Evolutionary conservation across 768 basidiomycete genomes (phyloP), one percentile per base, ranked within the genome.

Genomic region (Mycena capillaripes): DNA sequence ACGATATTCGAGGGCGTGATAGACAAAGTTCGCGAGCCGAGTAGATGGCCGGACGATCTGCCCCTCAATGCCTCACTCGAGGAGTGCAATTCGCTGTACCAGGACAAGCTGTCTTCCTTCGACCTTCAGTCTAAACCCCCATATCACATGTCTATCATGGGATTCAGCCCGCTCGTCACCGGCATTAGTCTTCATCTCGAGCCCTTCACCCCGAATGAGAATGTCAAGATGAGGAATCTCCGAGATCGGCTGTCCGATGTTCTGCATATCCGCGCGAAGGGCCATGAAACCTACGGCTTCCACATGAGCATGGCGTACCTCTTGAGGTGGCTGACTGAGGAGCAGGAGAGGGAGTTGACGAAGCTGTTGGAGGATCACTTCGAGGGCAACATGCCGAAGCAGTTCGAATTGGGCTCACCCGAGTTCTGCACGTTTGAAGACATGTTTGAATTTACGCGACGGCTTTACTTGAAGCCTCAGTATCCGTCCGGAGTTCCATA

Each of bases 381-480:
- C 21, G 55, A 56, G 55, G 55, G 27, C 30, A n/a, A n/a, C n/a
- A 56, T 56, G 55, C 55, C 55, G 55, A 56, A 56, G 55, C 21
- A 56, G 21, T 36, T 56, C 32, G 32, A 34, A 32, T 21, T 56
- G 32, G 55, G 55, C 10, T 8, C 55, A 12, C 55, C 55, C 6
- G 55, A 56, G 55, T 56, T 56, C 12, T 56, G 55, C 55, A n/a
- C 55, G 8, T 56, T 56, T 34, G 55, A 56, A 11, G 32, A 56
- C 11, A 56, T 56, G 55, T 36, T 34, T 56, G 55, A 30, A 4
- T 56, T 56, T 17, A 56, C 34, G 32, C 55, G 27, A 34, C 21
- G 34, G 55, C n/a, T 56, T 14, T 56, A 34, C 32, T 34, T 56
- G 32, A 34, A 36, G 32, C 34, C 34, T n/a, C 53, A 56, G 34